Evolutionary conservation across 306 rosid species (phyloP).

Genomic region (Corylus americana): DNA sequence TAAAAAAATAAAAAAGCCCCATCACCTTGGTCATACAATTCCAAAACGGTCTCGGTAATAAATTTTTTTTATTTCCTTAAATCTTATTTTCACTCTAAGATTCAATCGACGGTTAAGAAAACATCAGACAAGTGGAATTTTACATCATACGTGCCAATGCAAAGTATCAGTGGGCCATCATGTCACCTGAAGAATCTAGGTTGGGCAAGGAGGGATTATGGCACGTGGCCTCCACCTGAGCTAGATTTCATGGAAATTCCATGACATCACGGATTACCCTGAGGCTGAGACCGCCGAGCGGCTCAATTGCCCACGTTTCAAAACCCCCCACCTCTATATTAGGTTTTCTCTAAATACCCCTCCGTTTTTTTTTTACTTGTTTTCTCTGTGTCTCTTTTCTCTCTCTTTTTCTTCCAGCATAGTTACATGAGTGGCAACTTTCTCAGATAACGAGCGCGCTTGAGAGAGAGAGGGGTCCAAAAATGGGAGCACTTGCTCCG

Average conservation of each 20-base stretch:
- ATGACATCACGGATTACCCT: slow-evolving; percentile 5
- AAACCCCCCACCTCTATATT: slow-evolving; percentile 9
- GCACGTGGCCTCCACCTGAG: slow-evolving; percentile 30
- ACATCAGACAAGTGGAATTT: neutral
- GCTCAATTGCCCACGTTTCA: slow-evolving; percentile 27
- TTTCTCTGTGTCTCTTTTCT: slow-evolving; percentile 1
- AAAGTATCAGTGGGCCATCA: neutral
- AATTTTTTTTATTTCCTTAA: no score
- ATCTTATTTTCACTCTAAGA: no score
- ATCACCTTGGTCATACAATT: no score
- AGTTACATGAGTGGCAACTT: neutral
- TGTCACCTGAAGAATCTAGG: neutral
- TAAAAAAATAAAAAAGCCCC: no score
- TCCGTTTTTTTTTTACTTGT: neutral
- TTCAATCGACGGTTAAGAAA: no score
- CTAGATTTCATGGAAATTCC: slow-evolving; percentile 16
- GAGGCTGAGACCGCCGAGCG: slow-evolving; percentile 11
- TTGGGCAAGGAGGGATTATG: neutral
- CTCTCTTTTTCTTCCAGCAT: neutral
- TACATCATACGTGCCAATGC: neutral
- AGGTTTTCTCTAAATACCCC: slow-evolving; percentile 24
- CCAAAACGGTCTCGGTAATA: no score
- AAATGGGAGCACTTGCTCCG: slow-evolving; percentile 79
- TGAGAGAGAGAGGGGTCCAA: slow-evolving; percentile 3
- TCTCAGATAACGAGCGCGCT: neutral